Base-by-base conservation (phyloP, 345 rosid species). In the Gossypium turneri region DNA sequence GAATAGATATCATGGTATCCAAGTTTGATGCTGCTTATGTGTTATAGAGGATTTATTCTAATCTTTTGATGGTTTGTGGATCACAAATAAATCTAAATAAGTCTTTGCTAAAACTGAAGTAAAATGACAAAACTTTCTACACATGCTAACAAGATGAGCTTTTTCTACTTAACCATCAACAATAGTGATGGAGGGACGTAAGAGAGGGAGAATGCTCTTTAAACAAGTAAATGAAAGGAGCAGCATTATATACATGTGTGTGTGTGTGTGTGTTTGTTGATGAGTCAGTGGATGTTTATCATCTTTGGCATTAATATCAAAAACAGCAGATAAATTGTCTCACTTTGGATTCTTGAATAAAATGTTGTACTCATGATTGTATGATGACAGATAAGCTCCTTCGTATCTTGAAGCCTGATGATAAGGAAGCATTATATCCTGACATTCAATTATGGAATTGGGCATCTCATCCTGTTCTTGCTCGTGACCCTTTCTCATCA, bases 401-500 rank as follows among this genome's bases (percentile, higher is more conserved):
- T 45, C 63, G 65, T 73, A 74, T 85, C 56, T 80, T 85, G 85
- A 88, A 84, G 76, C 77, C 84, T 72, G 76, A 74, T 76, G 88
- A 86, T 63, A 77, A 64, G 52, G 89, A 84, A 74, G 78, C 75
- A 25, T 74, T 82, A 67, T 81, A 82, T 80, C 80, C 89, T 76
- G 92, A 85, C 73, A 74, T 73, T 58, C 89, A 85, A 76, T 90
- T 95, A 56, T 89, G 97, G 96, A 89, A 79, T 73, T 88, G 86
- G 76, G 89, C 91, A 79, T 85, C 93, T 78, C 94, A 88, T 81
- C 97, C 99, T n/a, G 82, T 91, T 82, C 93, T 95, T 76, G 85
- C 86, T 60, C 93, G 79, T 82, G 99, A 95, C 82, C 92, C 98
- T 72, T 95, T 95, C 82, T 93, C 99, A 79, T 90, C 99, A 43